Evolutionary conservation across 441 rosid species (phyloP).

Genomic region (Jatropha multifida): DNA sequence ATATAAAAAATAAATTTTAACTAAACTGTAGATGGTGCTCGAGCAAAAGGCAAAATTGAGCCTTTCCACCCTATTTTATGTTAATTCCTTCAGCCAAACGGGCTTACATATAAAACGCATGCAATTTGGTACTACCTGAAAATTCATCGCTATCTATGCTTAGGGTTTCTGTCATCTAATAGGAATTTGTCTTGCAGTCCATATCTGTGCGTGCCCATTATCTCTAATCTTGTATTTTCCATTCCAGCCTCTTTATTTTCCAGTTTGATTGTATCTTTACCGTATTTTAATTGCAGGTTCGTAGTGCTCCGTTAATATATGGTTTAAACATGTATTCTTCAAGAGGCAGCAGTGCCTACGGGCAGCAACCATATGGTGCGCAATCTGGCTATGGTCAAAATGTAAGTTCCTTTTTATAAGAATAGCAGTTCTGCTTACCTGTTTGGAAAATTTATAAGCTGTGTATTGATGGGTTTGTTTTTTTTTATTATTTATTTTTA

Average conservation of each 20-base stretch:
- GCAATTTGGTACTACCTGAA: too few species aligned
- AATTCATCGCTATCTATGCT: neutral
- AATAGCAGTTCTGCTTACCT: conserved; percentile 3
- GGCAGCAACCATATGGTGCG: conserved; percentile 67
- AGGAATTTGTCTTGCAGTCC: neutral
- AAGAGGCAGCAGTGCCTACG: conserved; percentile 73
- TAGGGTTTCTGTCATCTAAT: conserved; percentile 8
- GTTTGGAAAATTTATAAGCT: neutral
- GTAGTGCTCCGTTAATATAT: neutral
- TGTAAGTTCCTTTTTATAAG: conserved; percentile 44
- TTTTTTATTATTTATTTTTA: neutral
- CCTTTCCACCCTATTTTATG: too few species aligned
- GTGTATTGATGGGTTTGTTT: neutral
- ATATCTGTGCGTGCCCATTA: neutral
- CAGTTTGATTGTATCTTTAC: neutral
- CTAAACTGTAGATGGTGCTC: too few species aligned
- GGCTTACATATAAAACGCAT: too few species aligned
- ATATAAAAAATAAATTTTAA: too few species aligned
- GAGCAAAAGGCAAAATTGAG: too few species aligned
- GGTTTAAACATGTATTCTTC: conserved; percentile 62
- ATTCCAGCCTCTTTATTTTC: neutral
- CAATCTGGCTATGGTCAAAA: conserved; percentile 83
- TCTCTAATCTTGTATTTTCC: neutral
- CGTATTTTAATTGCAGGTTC: conserved; percentile 15
- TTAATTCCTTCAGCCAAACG: too few species aligned